A percentile compares a stretch with the other conserved stretches of the same genome.
Conservation (phyloP, 1,284 basidiomycete genomes). For the Tylopilus orsonianus region DNA sequence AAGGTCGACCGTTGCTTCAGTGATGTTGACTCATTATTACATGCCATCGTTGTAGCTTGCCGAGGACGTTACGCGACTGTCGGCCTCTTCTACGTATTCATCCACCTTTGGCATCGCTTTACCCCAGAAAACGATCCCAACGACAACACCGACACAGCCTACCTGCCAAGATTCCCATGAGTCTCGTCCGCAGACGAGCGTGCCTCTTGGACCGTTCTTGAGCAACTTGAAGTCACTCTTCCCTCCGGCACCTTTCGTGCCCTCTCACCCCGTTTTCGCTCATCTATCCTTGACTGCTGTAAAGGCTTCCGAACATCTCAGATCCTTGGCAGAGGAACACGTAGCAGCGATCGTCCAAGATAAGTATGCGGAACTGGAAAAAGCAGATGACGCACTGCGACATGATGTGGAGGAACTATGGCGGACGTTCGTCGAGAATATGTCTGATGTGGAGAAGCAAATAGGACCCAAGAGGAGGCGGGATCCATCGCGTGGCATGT, state of each 20-base stretch:
- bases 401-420: conserved; percentile 63
- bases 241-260: conserved; percentile 72
- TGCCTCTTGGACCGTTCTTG: conserved; percentile 41
- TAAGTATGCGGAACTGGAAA: conserved; percentile 58
- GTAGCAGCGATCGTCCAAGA: conserved; percentile 54
- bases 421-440: conserved; percentile 53
- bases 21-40: conserved; percentile 22
- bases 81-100: conserved; percentile 52
- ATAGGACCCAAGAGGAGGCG: conserved; percentile 25
- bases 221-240: conserved; percentile 57
- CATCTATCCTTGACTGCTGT: conserved; percentile 61
- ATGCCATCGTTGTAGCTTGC: conserved; percentile 42
- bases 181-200: conserved; percentile 35
- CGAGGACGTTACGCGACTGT: conserved; percentile 43
- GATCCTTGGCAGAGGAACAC: conserved; percentile 58
- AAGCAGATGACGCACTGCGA: conserved; percentile 53
- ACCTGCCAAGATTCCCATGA: conserved; percentile 23
- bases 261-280: conserved; percentile 68
- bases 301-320: conserved; percentile 52
- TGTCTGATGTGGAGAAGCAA: conserved; percentile 49
- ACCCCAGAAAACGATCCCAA: conserved; percentile 26
- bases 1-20: not conserved
- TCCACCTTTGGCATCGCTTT: conserved; percentile 52
- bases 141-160: conserved; percentile 18
- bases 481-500: conserved; percentile 26